A percentile compares a stretch with the other conserved stretches of the same genome.
These are phyloP conservation scores for Phlebiopsis flavidoalba DNA, from an alignment of 768 basidiomycete genomes.

Conservation along the genomic window DNA sequence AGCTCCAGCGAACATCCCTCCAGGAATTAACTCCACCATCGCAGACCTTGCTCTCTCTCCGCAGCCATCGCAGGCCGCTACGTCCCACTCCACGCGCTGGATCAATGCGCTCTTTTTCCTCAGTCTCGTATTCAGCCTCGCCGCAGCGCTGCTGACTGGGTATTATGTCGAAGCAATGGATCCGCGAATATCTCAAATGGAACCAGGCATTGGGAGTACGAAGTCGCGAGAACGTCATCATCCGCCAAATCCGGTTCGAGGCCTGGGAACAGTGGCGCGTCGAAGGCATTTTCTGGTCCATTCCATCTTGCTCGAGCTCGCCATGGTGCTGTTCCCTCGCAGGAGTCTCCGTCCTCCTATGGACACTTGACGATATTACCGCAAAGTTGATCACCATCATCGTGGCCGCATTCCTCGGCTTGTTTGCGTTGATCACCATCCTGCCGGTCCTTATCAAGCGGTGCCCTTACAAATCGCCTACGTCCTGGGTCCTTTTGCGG, in stretches of 20 bases:
- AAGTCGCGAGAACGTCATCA: not conserved
- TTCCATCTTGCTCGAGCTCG: conserved; percentile 4
- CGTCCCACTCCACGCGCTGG: not conserved
- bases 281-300: not conserved
- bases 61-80: not conserved
- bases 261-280: conserved; percentile 1
- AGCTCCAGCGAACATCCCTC: not conserved
- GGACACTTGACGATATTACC: conserved; percentile 2
- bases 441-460: not conserved
- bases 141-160: not conserved
- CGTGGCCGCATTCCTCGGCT: not conserved
- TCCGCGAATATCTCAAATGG: conserved; percentile 5
- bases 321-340: conserved; percentile 4
- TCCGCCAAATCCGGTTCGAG: conserved; percentile 1
- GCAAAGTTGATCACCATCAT: not conserved
- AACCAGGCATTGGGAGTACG: not conserved
- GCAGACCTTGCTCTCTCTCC: not conserved
- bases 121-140: conserved; percentile 1
- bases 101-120: conserved; percentile 1
- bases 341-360: not conserved
- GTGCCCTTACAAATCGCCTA: conserved; percentile 8
- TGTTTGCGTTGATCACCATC: not conserved
- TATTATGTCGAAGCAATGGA: conserved; percentile 4
- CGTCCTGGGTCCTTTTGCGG: not conserved
- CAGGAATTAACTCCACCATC: not conserved